A percentile compares a stretch with the other conserved stretches of the same genome.
Evolutionary conservation across 345 rosid species (phyloP).

Genomic region (Durio zibethinus): DNA sequence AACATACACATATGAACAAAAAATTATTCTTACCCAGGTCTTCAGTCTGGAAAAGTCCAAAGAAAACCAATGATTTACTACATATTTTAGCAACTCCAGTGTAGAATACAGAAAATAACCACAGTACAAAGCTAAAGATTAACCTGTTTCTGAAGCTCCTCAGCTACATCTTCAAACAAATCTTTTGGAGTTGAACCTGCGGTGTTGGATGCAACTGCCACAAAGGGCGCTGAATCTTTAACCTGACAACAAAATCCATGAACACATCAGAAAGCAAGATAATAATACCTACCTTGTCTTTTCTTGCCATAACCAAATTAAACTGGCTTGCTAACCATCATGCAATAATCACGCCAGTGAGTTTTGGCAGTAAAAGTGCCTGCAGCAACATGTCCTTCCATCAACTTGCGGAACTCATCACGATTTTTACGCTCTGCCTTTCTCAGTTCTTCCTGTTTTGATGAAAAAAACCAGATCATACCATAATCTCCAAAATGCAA

Average conservation of each 20-base stretch:
- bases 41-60: background rate
- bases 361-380: constrained; percentile 78
- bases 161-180: constrained; percentile 81
- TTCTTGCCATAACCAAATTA: constrained; percentile 16
- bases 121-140: background rate
- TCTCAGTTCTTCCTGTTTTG: constrained; percentile 74
- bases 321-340: constrained; percentile 45
- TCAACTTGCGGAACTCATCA: constrained; percentile 82
- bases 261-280: constrained; percentile 7
- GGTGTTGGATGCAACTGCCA: constrained; percentile 69
- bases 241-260: constrained; percentile 45
- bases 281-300: background rate
- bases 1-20: background rate
- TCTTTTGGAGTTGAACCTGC: constrained; percentile 91
- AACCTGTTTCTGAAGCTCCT: constrained; percentile 78
- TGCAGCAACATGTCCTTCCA: constrained; percentile 73
- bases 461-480: constrained; percentile 19
- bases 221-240: constrained; percentile 66
- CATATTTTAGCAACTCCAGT: constrained; percentile 4
- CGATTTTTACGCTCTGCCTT: constrained; percentile 93
- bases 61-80: background rate
- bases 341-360: constrained; percentile 79
- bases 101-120: constrained; percentile 8
- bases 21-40: background rate
- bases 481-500: constrained; percentile 9